A percentile compares a stretch with the other conserved stretches of the same genome.
phyloP scores from a whole-genome alignment of 441 rosid genomes.

The Hura crepitans region DNA sequence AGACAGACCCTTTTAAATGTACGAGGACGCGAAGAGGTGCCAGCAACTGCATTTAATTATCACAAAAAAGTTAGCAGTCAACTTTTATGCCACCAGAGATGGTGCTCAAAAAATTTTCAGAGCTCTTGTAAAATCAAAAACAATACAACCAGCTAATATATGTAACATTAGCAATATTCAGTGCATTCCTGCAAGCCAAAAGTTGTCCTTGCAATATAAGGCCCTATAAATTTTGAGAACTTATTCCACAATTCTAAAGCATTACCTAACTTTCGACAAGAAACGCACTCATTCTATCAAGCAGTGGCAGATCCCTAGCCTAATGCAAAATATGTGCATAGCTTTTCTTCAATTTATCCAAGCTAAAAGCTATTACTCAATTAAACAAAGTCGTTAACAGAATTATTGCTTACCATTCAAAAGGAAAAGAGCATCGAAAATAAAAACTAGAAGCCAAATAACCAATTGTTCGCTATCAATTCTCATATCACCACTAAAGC shows the following conservation, averaged over 20 bases:
- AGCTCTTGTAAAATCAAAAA: not conserved
- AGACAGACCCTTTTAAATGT: slow-evolving; percentile 60
- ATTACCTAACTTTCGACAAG: not conserved
- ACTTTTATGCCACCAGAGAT: not conserved
- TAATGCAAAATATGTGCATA: not conserved
- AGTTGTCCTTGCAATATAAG: not conserved
- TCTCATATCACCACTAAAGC: not conserved
- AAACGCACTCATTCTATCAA: not conserved
- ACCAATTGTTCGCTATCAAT: not conserved
- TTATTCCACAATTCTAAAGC: not conserved
- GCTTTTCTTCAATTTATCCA: not conserved
- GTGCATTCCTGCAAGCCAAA: not conserved
- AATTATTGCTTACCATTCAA: not conserved
- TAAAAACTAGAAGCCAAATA: not conserved
- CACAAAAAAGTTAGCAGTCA: not conserved
- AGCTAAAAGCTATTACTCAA: not conserved
- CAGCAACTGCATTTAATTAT: slow-evolving; percentile 61
- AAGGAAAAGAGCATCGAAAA: not conserved
- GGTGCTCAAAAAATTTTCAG: not conserved
- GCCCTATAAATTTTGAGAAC: not conserved
- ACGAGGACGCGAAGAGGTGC: slow-evolving; percentile 82
- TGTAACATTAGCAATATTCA: too few species aligned
- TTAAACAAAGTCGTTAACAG: not conserved
- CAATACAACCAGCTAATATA: not conserved
- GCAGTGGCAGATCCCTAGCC: not conserved